Percentiles rank a stretch among this genome's conserved stretches.
phyloP scores from a whole-genome alignment of 768 basidiomycete species.

The Kondoa subrosea region DNA sequence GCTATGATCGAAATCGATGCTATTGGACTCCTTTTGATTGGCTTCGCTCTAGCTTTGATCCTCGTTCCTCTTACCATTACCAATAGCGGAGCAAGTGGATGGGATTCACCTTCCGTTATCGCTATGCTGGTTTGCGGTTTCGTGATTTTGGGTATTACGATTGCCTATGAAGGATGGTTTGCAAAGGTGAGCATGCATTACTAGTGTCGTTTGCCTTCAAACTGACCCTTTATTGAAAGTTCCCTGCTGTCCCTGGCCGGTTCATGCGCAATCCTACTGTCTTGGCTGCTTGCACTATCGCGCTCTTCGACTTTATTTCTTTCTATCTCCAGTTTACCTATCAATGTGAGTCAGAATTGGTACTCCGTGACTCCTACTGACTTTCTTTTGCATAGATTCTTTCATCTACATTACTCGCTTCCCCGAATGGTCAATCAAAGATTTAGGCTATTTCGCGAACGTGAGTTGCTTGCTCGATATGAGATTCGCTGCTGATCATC shows the following conservation, averaged over 20 bases:
- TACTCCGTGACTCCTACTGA: constrained; percentile 28
- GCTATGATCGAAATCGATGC: constrained; percentile 24
- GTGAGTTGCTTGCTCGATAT: constrained; percentile 39
- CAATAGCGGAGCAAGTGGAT: constrained; percentile 7
- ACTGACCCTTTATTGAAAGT: too few species aligned
- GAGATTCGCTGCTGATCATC: constrained; percentile 5
- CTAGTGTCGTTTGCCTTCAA: too few species aligned
- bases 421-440: constrained; percentile 34
- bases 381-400: constrained; percentile 7
- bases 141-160: constrained; percentile 24
- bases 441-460: constrained; percentile 49
- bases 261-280: constrained; percentile 48
- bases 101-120: constrained; percentile 25
- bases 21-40: constrained; percentile 26
- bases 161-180: constrained; percentile 35
- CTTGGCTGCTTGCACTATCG: constrained; percentile 45
- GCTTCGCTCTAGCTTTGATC: constrained; percentile 23
- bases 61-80: constrained; percentile 24
- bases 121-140: constrained; percentile 21
- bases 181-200: too few species aligned
- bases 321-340: constrained; percentile 51
- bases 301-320: constrained; percentile 46
- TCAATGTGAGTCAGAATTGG: constrained; percentile 58
- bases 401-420: constrained; percentile 20
- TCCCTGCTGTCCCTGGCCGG: constrained; percentile 47